Evolutionary conservation across 2,329 filamentous ascomycete genomes (phyloP), one percentile per base, ranked within the genome.

Genomic region (Verticillium longisporum): DNA sequence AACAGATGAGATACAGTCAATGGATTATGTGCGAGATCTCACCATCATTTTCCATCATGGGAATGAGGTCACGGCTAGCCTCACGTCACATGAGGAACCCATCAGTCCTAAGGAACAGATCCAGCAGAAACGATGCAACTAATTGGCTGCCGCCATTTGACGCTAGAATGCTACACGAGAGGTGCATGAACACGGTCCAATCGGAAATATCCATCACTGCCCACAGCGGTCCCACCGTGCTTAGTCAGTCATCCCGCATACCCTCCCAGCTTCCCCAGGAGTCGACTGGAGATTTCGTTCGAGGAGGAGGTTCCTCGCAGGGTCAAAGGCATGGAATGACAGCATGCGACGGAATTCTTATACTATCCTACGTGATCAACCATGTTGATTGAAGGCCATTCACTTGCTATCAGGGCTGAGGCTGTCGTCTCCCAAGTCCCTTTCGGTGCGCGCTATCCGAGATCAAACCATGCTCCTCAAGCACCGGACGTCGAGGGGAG

Each of bases 81-180:
- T 50, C 45, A 50, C 45, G 45, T 50, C 45, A 50, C 45, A 50
- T 50, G 45, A 50, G 45, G 45, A 50, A 26, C 11, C 45, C 45
- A 5, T 21, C 45, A 21, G n/a, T 26, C 21, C 18, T 10, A 50
- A 21, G 45, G 18, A 21, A 50, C 45, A 10, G 18, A 50, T 50
- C 45, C n/a, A 50, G 45, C n/a, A 50, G 41, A 50, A 9, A n/a
- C 21, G 6, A 50, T 50, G 32, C 31, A 18, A 33, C 32, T n/a
- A 31, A 55, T 55, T 55, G 54, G 54, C 26, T 14, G 33, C 26
- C 15, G 13, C 10, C 6, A 5, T 4, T 55, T 33, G 54, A 11
- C 54, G 54, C 26, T 55, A 60, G 58, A 50, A 61, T 26, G 58
- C 65, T 66, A 67, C 60, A 67, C 66, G 66, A 67, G 59, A 66